Percentiles rank a stretch among this genome's conserved stretches.
phyloP scores from a whole-genome alignment of 2,329 filamentous ascomycete species.

The Fusarium heterosporum region DNA sequence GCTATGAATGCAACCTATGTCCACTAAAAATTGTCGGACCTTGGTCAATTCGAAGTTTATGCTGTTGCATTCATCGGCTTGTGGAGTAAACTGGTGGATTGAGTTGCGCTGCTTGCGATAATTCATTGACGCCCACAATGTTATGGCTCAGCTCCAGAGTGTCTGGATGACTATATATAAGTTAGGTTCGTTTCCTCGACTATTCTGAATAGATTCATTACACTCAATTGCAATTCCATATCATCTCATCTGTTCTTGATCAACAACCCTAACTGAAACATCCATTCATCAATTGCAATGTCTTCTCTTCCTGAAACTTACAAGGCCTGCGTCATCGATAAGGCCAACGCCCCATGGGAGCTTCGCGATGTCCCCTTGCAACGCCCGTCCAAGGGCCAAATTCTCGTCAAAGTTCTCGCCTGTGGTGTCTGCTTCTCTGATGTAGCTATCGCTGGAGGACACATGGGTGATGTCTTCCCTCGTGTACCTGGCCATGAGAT shows the following conservation, averaged over 20 bases:
- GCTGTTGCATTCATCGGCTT: neutral
- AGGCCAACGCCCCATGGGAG: constrained; percentile 62
- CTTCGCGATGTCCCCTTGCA: constrained; percentile 71
- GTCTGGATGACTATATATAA: constrained; percentile 9
- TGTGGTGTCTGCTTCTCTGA: constrained; percentile 80
- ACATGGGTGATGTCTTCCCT: constrained; percentile 68
- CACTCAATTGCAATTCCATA: neutral
- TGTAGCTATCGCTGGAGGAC: constrained; percentile 58
- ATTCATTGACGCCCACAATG: neutral
- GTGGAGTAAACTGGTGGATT: constrained; percentile 13
- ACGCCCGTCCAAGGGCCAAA: constrained; percentile 65
- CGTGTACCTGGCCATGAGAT: constrained; percentile 77
- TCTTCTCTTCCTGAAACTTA: constrained; percentile 70
- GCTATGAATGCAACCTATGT: constrained; percentile 15
- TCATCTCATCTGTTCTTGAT: neutral
- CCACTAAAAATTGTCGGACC: constrained; percentile 9
- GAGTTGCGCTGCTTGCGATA: neutral
- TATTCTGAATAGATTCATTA: neutral
- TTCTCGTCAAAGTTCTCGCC: constrained; percentile 78
- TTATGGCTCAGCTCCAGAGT: neutral
- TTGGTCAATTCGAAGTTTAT: neutral
- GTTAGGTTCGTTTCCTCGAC: neutral
- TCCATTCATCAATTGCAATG: constrained; percentile 35
- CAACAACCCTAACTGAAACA: neutral
- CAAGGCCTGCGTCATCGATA: constrained; percentile 72